Base-by-base conservation (phyloP, 2,329 filamentous ascomycete genomes). In the Biscogniauxia sp. region DNA sequence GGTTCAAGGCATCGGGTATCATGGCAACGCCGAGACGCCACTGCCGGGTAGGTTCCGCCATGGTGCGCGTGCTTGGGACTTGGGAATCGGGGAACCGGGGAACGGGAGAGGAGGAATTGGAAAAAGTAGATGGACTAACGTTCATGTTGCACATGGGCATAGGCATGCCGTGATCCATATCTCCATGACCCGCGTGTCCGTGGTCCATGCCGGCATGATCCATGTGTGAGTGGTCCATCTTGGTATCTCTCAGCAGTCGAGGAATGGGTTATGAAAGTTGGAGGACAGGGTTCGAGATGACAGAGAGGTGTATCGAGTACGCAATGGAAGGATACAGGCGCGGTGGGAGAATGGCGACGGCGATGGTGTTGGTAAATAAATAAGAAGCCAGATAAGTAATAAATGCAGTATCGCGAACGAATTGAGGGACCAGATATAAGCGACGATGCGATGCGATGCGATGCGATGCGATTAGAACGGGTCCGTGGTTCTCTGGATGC, bases 101-200 rank as follows among this genome's bases (percentile, higher is more conserved):
- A 32, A 50, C 50, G n/a, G 32, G 20, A 20, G 15, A 45, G 26
- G 17, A 13, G 51, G 3, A 17, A n/a, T n/a, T n/a, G 25, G 19
- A 23, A 32, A 32, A 3, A 2, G 28, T 32, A 9, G 6, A 32
- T 32, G 28, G 11, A 60, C 88, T 71, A 79, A 94, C 93, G 77
- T 93, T 97, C 92, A 97, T 97, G 77, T 82, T 93, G 84, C 93
- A 97, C 82, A 88, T 71, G n/a, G 67, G 63, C 68, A 68, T 69
- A 37, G 58, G 61, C 65, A 63, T 86, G 58, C 85, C 84, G 66
- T 79, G 78, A 70, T 83, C 82, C 78, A 82, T 82, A 63, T 75
- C 79, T 67, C 81, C 82, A 70, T 88, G 85, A 64, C 82, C 85
- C 79, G 83, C 84, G 58, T 74, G 70, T 63, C 75, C 74, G 72